Percentiles rank a stretch among this genome's conserved stretches.
Conservation (phyloP, 352 stramenopile species). For the Phytopythium boreale region DNA sequence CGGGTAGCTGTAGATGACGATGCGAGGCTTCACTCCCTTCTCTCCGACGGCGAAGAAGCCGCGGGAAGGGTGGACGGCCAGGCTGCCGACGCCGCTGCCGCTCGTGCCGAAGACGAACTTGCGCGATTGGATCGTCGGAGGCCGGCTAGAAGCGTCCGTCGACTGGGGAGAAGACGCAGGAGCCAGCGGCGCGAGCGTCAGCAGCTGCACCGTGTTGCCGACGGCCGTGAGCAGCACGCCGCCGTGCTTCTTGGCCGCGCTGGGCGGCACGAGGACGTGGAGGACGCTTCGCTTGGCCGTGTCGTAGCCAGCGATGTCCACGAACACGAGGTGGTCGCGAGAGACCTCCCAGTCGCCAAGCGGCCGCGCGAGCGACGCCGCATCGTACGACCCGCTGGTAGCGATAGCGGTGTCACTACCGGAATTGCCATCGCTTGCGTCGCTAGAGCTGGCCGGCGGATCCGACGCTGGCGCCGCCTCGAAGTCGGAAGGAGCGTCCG, state of each 20-base stretch:
- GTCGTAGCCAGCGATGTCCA: conserved; percentile 57
- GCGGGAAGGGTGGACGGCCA: conserved; percentile 67
- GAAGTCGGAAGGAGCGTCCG: background rate
- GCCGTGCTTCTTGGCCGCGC: conserved; percentile 29
- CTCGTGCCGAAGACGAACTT: conserved; percentile 71
- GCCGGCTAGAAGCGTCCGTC: background rate
- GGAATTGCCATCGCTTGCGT: background rate
- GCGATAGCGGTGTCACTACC: background rate
- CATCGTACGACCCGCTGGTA: conserved; percentile 21
- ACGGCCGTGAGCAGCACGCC: conserved; percentile 59
- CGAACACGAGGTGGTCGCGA: conserved; percentile 70
- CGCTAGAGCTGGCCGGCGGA: background rate
- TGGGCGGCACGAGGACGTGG: conserved; percentile 51
- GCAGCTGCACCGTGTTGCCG: conserved; percentile 72
- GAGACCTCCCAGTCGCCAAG: conserved; percentile 73
- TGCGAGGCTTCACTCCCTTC: conserved; percentile 84
- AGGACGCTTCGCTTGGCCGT: conserved; percentile 65
- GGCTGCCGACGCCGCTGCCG: conserved; percentile 55
- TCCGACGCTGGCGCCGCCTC: background rate
- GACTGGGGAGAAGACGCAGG: background rate
- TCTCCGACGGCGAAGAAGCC: conserved; percentile 87
- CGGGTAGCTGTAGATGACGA: conserved; percentile 90
- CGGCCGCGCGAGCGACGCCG: conserved; percentile 32
- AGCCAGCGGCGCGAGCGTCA: conserved; percentile 37
- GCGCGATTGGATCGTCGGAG: conserved; percentile 11